Evolutionary conservation across 208 protist species (phyloP).

Genomic region (Trypanosoma brucei): DNA sequence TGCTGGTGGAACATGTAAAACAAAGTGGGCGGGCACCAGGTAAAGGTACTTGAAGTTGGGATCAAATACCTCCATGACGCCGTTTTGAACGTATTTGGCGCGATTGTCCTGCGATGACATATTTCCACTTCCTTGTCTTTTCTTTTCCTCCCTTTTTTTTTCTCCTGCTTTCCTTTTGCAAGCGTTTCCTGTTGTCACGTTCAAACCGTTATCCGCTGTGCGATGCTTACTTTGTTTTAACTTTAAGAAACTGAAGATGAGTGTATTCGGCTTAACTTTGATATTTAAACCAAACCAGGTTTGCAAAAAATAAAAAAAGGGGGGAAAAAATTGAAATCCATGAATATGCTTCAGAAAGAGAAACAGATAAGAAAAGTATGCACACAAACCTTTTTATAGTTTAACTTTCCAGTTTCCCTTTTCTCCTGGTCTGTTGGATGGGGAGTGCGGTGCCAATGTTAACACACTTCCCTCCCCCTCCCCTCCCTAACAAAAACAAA

Average conservation of each 20-base stretch:
- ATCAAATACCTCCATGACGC: slow-evolving; percentile 48
- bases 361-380: no score
- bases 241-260: no score
- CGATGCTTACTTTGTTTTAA: no score
- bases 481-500: no score
- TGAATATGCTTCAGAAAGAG: no score
- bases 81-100: background rate
- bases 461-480: no score
- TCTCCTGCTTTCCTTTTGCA: background rate
- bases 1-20: slow-evolving; percentile 59
- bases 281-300: no score
- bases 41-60: slow-evolving; percentile 59
- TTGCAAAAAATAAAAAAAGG: no score
- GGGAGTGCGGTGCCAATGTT: no score
- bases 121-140: background rate
- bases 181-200: background rate
- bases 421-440: background rate
- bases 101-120: background rate
- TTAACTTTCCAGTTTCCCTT: background rate
- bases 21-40: slow-evolving; percentile 39
- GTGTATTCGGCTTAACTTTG: no score
- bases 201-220: no score
- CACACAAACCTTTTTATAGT: background rate
- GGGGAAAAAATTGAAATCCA: no score
- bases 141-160: background rate